Conservation (phyloP, 768 basidiomycete species). For the Tremella fuciformis region DNA sequence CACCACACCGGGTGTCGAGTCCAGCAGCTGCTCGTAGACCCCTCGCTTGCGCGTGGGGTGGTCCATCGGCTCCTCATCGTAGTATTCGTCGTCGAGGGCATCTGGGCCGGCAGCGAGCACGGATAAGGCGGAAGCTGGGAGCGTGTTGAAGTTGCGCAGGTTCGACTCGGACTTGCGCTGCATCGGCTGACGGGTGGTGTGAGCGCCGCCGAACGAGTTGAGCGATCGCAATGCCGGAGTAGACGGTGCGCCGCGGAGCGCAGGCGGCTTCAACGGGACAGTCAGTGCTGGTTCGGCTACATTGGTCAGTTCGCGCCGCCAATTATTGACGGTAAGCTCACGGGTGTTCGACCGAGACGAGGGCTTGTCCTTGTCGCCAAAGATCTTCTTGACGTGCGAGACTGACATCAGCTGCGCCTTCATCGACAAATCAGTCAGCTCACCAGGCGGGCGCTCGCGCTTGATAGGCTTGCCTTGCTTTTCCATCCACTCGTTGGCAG, state of each 20-base stretch:
- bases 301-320: not conserved
- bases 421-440: slow-evolving; percentile 8
- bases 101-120: slow-evolving; percentile 11
- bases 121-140: slow-evolving; percentile 22
- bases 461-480: slow-evolving; percentile 19
- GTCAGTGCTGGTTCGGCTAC: slow-evolving; percentile 28
- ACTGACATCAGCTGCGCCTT: slow-evolving; percentile 15
- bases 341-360: slow-evolving; percentile 26
- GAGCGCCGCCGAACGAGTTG: not conserved
- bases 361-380: slow-evolving; percentile 28
- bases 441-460: slow-evolving; percentile 42
- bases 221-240: slow-evolving; percentile 36
- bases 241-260: slow-evolving; percentile 40
- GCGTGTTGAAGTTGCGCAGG: slow-evolving; percentile 36
- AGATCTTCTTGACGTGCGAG: slow-evolving; percentile 42
- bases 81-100: slow-evolving; percentile 13
- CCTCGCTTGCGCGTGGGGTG: slow-evolving; percentile 20
- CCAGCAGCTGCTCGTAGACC: slow-evolving; percentile 34
- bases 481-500: slow-evolving; percentile 28
- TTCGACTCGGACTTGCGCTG: slow-evolving; percentile 42
- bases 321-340: slow-evolving; percentile 15
- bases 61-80: slow-evolving; percentile 4
- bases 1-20: slow-evolving; percentile 37
- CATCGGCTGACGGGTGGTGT: slow-evolving; percentile 13
- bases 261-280: slow-evolving; percentile 37